Evolutionary conservation across 2,329 filamentous ascomycete species (phyloP).

Genomic region (Xylariomycetidae sp.): DNA sequence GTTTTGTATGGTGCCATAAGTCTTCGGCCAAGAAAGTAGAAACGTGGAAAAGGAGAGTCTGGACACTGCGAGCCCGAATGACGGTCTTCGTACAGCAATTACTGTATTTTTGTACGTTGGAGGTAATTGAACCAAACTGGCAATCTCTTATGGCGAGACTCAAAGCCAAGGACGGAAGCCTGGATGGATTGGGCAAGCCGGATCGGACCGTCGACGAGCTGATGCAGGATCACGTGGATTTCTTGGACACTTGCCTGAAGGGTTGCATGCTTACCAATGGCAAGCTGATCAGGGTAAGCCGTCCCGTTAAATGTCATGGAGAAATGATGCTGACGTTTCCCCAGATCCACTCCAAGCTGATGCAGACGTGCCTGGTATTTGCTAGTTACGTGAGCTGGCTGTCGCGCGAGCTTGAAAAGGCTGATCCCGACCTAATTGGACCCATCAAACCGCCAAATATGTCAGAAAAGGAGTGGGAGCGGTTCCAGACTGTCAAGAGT

Average conservation of each 20-base stretch:
- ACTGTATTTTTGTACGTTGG: slow-evolving; percentile 91
- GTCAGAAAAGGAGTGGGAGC: slow-evolving; percentile 54
- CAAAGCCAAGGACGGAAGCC: slow-evolving; percentile 50
- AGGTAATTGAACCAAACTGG: slow-evolving; percentile 98
- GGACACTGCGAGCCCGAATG: slow-evolving; percentile 90
- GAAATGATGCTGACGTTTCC: slow-evolving; percentile 14
- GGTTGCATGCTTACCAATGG: slow-evolving; percentile 99
- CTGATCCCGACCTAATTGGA: slow-evolving; percentile 70
- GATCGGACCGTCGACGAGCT: slow-evolving; percentile 84
- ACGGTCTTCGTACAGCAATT: slow-evolving; percentile 95
- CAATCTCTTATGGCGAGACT: slow-evolving; percentile 85
- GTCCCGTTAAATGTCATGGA: not conserved
- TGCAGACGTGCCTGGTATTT: slow-evolving; percentile 93
- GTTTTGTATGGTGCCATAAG: slow-evolving; percentile 74
- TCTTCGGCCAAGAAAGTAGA: slow-evolving; percentile 70
- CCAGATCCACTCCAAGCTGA: slow-evolving; percentile 94
- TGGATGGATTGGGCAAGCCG: slow-evolving; percentile 33
- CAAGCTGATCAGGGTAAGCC: slow-evolving; percentile 76
- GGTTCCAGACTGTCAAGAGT: slow-evolving; percentile 45
- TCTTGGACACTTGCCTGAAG: slow-evolving; percentile 93
- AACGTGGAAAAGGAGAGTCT: slow-evolving; percentile 87
- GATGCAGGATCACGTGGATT: slow-evolving; percentile 99
- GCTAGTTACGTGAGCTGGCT: slow-evolving; percentile 84
- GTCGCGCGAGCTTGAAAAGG: slow-evolving; percentile 74
- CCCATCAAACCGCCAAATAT: slow-evolving; percentile 51